Evolutionary conservation across 805 yeast genomes (phyloP), one percentile per base, ranked within the genome.

Genomic region (Kodamaea neixiangensis): DNA sequence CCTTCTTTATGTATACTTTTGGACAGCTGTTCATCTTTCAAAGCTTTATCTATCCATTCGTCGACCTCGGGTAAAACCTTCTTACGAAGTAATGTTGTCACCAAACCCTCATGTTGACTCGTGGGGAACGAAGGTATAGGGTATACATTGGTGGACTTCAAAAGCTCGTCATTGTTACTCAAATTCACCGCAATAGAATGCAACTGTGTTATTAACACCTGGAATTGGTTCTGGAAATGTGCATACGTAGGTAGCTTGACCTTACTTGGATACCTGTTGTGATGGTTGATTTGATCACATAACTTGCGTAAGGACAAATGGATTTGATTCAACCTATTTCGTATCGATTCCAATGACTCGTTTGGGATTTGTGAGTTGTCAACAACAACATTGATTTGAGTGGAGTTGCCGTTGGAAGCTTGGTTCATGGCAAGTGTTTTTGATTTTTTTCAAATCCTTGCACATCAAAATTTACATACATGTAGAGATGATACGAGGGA

Each of bases 61-160:
- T 84, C 88, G 2, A 93, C 96, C 55, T 92, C 97, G 0, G 99
- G 98, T 9, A 89, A 72, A 46, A 86, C 86, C 64, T 92, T 93
- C 65, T 92, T 94, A 52, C 98, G 78, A 53, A 94, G 67, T 53
- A 94, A 72, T 0, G 97, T 91, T 0, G 96, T 87, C 46, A 92
- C 70, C 33, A 94, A 75, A 1, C 90, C 88, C 60, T 88, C 92
- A 56, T 89, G 92, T 41, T 89, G 87, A 0, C 89, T 80, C 0
- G 96, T 82, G 7, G 97, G 97, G 64, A 93, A 94, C 17, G 79
- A 78, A 0, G 92, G 86, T 48, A 89, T 72, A 1, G 99, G 99
- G 61, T 82, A 93, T 1, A 85, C 92, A 47, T 88, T 90, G 0
- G 96, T 84, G 4, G 80, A 68, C 42, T 78, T 77, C 20, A 94